A percentile compares a stretch with the other conserved stretches of the same genome.
Evolutionary conservation across 768 basidiomycete genomes (phyloP).

Genomic region (Porphyrellus cyaneotinctus): DNA sequence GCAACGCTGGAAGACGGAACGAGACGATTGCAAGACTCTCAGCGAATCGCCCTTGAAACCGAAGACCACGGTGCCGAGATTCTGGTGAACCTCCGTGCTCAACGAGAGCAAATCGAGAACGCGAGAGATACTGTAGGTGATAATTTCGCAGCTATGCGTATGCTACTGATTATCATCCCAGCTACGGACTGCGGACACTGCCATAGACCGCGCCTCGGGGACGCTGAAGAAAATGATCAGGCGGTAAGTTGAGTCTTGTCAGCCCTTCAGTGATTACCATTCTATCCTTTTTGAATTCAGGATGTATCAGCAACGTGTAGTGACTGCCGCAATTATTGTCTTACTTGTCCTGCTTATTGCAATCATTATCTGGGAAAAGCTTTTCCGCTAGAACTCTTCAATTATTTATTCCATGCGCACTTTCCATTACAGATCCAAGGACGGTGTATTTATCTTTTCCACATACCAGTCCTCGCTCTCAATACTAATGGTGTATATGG

Average conservation of each 20-base stretch:
- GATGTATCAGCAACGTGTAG: constrained; percentile 94
- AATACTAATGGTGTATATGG: background rate
- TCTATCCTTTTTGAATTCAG: constrained; percentile 43
- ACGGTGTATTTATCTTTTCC: constrained; percentile 27
- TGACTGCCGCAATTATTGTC: constrained; percentile 81
- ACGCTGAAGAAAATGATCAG: constrained; percentile 95
- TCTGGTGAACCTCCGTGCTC: constrained; percentile 73
- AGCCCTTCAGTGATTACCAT: constrained; percentile 5
- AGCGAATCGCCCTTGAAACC: constrained; percentile 91
- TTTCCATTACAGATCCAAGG: constrained; percentile 10
- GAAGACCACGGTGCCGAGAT: constrained; percentile 96
- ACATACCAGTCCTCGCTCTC: constrained; percentile 14
- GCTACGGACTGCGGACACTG: constrained; percentile 82
- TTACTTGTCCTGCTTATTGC: constrained; percentile 81
- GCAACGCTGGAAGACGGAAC: constrained; percentile 79
- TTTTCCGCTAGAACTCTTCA: constrained; percentile 38
- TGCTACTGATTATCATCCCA: constrained; percentile 27
- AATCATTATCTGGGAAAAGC: constrained; percentile 78
- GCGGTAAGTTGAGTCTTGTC: constrained; percentile 53
- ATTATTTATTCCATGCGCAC: constrained; percentile 16
- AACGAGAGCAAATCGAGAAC: constrained; percentile 94
- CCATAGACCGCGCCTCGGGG: constrained; percentile 86
- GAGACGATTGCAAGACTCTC: constrained; percentile 81
- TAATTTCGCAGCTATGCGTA: background rate
- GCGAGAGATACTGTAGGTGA: constrained; percentile 76